Evolutionary conservation across 306 rosid species (phyloP), one percentile per base, ranked within the genome.

Genomic region (Senna siamea): DNA sequence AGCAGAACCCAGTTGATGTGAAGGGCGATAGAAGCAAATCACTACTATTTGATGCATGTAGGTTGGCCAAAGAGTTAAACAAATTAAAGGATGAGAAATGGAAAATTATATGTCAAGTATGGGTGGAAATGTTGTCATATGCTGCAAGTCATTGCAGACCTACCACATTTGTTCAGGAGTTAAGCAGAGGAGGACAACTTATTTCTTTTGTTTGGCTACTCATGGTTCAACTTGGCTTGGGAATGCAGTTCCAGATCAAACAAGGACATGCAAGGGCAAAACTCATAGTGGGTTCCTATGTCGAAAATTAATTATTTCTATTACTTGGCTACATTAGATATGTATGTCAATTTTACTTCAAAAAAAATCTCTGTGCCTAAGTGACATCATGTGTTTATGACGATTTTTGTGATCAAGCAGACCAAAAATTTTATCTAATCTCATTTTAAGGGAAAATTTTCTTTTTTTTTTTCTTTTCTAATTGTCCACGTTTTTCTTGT

Each of bases 211-310:
- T 84, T 63, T 80, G 82, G 87, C 41, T 84, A 0, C 18, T 80
- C 6, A 76, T 77, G 82, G 60, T 70, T 62, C 87, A 80, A 55
- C 63, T 84, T 20, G 80, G 87, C 0, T 53, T 84, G 23, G 78
- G 80, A 11, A 65, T 26, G 22, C 87, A 84, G 30, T 80, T 80
- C 7, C 87, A 77, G 26, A 80, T 83, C 52, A 79, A 73, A 56
- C 75, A 83, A 20, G 84, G 87, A 2, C 79, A 83, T 8, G 87
- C 74, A 26, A 79, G 76, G 76, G 81, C 79, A 14, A 79, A 83
- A 67, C 43, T 82, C 28, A 43, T 65, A 1, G 86, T 83, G 37
- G 74, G 55, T 32, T 26, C 30, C 30, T n/a, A n/a, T n/a, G n/a
- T n/a, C n/a, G n/a, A n/a, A n/a, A n/a, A n/a, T n/a, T n/a, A n/a